phyloP scores from a whole-genome alignment of 208 protist genomes.

The Crithidia bombi region DNA sequence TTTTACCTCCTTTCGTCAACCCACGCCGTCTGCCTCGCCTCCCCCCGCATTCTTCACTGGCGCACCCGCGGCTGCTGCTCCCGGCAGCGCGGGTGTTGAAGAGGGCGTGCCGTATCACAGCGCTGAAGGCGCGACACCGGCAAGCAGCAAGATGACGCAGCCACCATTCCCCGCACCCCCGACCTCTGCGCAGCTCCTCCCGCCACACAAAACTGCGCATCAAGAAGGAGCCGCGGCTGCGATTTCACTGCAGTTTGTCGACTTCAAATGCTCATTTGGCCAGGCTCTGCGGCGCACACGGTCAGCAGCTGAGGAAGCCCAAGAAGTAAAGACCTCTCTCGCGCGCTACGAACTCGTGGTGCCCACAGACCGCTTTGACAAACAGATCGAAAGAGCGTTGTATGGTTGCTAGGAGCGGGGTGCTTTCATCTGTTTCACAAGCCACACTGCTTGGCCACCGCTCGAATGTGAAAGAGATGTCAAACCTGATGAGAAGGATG shows the following conservation, averaged over 20 bases:
- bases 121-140: too few species aligned
- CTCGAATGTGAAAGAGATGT: too few species aligned
- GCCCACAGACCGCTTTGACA: slow-evolving; percentile 37
- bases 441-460: too few species aligned
- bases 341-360: slow-evolving; percentile 36
- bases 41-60: not conserved
- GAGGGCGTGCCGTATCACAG: too few species aligned
- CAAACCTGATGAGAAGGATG: too few species aligned
- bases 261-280: slow-evolving; percentile 27
- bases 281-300: slow-evolving; percentile 17
- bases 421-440: not conserved
- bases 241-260: slow-evolving; percentile 25
- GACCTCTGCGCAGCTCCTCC: not conserved
- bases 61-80: too few species aligned
- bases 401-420: slow-evolving; percentile 22
- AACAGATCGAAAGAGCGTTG: slow-evolving; percentile 26
- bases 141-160: too few species aligned
- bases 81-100: too few species aligned
- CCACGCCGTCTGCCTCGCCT: too few species aligned
- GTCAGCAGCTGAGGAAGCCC: slow-evolving; percentile 21
- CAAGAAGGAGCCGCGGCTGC: not conserved
- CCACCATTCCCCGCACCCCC: not conserved
- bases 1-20: too few species aligned
- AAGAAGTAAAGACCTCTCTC: slow-evolving; percentile 17
- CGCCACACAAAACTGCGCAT: not conserved